Evolutionary conservation across 2,329 filamentous ascomycete genomes (phyloP), one percentile per base, ranked within the genome.

Genomic region (Paracamarosporium sp.): DNA sequence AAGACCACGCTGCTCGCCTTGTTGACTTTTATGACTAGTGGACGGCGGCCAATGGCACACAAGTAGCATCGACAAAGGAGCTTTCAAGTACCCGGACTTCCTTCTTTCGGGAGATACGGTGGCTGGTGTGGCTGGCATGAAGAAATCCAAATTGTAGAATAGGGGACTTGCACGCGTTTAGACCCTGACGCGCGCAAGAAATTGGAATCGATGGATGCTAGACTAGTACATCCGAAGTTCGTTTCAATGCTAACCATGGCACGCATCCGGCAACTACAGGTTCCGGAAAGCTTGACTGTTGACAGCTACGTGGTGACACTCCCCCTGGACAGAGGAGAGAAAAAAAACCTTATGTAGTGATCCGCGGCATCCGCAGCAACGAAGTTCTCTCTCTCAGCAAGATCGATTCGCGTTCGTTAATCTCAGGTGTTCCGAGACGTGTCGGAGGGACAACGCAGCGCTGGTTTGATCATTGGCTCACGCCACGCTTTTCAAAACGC

Each of bases 71-170:
- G 70, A 72, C 4, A 77, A 76, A 6, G 73, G 76, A 11, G 71
- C 70, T 6, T 79, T 82, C 60, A 61, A 73, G 51, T 88, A 88
- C 68, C 86, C 86, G 0, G 85, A 88, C 60, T 86, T 87, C 63
- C 73, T 88, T 17, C 76, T 88, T 2, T 82, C 80, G 1, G 85
- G 82, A 1, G 72, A 80, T 13, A 73, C 73, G 2, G 82, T 88
- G 3, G 78, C 79, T n/a, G 86, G 86, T 6, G 86, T 88, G 11
- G 83, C 83, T 56, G 84, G 84, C 12, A 79, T 80, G 53, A 86
- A 84, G 78, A 84, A 83, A 69, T 76, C 82, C 20, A 88, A 87
- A 72, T 71, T 85, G 57, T 86, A 70, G 63, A 41, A 25, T 31
- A 38, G 25, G n/a, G 31, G 13, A 20, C 22, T 22, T 47, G 7